Conservation (phyloP, 768 basidiomycete species). For the Collybia mongolica region DNA sequence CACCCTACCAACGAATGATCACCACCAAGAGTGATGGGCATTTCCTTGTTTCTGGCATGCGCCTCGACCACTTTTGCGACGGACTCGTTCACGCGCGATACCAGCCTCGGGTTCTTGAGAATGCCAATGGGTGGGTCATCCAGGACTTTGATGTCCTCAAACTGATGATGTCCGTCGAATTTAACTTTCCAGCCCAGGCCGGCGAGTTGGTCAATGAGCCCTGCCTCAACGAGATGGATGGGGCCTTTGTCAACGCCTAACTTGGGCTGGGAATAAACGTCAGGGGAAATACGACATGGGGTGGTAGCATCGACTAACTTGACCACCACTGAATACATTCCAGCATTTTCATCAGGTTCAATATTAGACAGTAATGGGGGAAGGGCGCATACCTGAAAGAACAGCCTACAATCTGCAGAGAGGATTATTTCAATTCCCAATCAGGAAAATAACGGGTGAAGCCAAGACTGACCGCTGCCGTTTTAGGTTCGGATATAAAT, state of each 20-base stretch:
- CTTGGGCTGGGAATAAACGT: slow-evolving; percentile 48
- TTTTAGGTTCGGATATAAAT: slow-evolving; percentile 70
- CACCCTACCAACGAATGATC: slow-evolving; percentile 86
- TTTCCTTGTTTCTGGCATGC: slow-evolving; percentile 73
- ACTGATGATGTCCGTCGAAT: slow-evolving; percentile 90
- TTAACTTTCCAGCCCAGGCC: slow-evolving; percentile 85
- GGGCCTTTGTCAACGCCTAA: slow-evolving; percentile 86
- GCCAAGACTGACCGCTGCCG: slow-evolving; percentile 64
- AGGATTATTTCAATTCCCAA: slow-evolving; percentile 8
- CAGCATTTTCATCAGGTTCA: slow-evolving; percentile 3
- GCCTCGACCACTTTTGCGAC: slow-evolving; percentile 73
- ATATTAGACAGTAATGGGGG: slow-evolving; percentile 4
- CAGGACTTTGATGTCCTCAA: slow-evolving; percentile 65
- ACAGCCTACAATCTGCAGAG: slow-evolving; percentile 81
- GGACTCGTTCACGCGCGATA: slow-evolving; percentile 77
- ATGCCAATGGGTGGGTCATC: slow-evolving; percentile 82
- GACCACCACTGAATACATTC: slow-evolving; percentile 51
- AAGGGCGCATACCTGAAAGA: slow-evolving; percentile 78
- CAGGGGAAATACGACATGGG: slow-evolving; percentile 4
- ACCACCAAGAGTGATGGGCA: slow-evolving; percentile 92
- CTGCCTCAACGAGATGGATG: slow-evolving; percentile 85
- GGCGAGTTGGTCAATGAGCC: slow-evolving; percentile 74
- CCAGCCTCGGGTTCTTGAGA: slow-evolving; percentile 87
- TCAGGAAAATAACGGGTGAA: neutral
- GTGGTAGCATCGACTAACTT: slow-evolving; percentile 37